These are phyloP conservation scores for Exophiala calicioides DNA, from an alignment of 2,329 filamentous ascomycete genomes.

Conservation along the genomic window DNA sequence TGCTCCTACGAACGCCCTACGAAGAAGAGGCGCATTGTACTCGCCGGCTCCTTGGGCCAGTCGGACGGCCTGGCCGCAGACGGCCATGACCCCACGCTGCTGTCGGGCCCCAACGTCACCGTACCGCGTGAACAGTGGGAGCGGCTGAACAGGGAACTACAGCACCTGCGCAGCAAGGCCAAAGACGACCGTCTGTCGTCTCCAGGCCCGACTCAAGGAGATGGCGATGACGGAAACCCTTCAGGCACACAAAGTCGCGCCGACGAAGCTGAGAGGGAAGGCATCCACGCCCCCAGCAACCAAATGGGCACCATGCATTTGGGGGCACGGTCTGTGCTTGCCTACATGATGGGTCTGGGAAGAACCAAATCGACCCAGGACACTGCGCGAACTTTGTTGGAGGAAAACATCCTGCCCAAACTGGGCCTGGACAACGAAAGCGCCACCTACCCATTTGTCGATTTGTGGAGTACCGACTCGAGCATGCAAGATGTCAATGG, in stretches of 20 bases:
- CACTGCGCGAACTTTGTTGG: conserved; percentile 55
- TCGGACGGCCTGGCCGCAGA: conserved; percentile 17
- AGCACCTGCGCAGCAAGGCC: conserved; percentile 13
- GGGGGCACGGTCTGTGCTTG: conserved; percentile 62
- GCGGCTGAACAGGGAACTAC: conserved; percentile 28
- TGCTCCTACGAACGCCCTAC: conserved; percentile 52
- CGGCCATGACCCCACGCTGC: conserved; percentile 13
- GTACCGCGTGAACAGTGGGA: conserved; percentile 33
- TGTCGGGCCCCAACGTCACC: conserved; percentile 29
- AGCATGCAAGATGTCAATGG: conserved; percentile 59
- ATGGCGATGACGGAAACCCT: conserved; percentile 14
- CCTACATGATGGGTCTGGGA: conserved; percentile 58
- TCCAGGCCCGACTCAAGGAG: conserved; percentile 8
- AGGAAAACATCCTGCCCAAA: conserved; percentile 63
- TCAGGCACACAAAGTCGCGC: conserved; percentile 22
- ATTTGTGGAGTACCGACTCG: conserved; percentile 64
- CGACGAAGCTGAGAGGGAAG: conserved; percentile 47
- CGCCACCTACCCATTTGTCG: conserved; percentile 66
- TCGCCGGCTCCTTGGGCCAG: conserved; percentile 19
- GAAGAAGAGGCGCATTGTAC: conserved; percentile 43
- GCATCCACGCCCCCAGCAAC: conserved; percentile 62
- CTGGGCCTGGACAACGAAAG: conserved; percentile 65
- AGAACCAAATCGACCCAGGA: conserved; percentile 51
- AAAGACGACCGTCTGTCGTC: conserved; percentile 10
- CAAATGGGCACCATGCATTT: conserved; percentile 62